These are phyloP conservation scores for Ceriops tagal DNA, from an alignment of 345 rosid species.

Conservation along the genomic window DNA sequence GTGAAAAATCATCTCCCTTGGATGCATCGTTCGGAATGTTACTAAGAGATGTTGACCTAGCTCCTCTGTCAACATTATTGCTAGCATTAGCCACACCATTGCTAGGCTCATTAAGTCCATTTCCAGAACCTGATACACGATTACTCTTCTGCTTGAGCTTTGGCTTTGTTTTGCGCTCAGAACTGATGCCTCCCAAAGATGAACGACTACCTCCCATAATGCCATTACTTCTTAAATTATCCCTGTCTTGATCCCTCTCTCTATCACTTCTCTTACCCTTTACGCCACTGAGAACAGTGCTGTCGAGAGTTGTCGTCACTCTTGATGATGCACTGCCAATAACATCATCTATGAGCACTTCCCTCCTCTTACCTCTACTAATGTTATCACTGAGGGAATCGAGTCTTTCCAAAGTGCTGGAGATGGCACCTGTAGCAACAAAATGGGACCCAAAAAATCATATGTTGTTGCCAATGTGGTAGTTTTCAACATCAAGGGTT, in stretches of 20 bases:
- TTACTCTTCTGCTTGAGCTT: slow-evolving; percentile 62
- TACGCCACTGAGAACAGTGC: slow-evolving; percentile 36
- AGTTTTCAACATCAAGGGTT: background rate
- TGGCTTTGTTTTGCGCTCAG: slow-evolving; percentile 43
- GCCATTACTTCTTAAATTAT: slow-evolving; percentile 28
- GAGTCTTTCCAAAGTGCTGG: slow-evolving; percentile 45
- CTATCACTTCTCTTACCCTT: slow-evolving; percentile 56
- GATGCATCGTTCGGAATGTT: slow-evolving; percentile 15
- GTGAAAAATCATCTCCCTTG: slow-evolving; percentile 45
- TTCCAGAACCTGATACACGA: slow-evolving; percentile 31
- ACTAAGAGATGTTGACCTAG: slow-evolving; percentile 15
- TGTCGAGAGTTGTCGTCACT: slow-evolving; percentile 47
- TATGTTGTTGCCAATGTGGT: background rate
- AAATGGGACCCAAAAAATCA: slow-evolving; percentile 7
- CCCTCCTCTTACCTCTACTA: slow-evolving; percentile 30
- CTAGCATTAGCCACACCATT: slow-evolving; percentile 13
- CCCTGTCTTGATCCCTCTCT: slow-evolving; percentile 39
- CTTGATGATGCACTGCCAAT: slow-evolving; percentile 71
- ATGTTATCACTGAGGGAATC: slow-evolving; percentile 33
- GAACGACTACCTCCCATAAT: slow-evolving; percentile 25
- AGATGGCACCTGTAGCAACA: slow-evolving; percentile 58
- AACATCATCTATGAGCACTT: slow-evolving; percentile 71
- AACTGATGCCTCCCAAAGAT: slow-evolving; percentile 20
- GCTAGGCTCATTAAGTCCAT: slow-evolving; percentile 25
- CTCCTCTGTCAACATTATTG: slow-evolving; percentile 16